These are phyloP conservation scores for Pyricularia pennisetigena DNA, from an alignment of 2,329 filamentous ascomycete species.

Conservation along the genomic window DNA sequence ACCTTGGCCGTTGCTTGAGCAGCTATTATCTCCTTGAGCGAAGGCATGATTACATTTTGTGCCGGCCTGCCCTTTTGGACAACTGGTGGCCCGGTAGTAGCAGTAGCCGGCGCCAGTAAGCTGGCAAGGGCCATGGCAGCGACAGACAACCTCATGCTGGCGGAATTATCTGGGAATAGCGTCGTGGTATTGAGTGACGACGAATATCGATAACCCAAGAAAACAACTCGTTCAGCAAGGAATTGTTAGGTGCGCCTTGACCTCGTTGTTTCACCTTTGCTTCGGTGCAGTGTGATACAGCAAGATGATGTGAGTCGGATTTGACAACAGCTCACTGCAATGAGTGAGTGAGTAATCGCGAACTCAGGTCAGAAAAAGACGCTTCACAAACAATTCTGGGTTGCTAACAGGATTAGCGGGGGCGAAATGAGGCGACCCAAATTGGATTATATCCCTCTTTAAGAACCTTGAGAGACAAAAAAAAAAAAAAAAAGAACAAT, in stretches of 20 bases:
- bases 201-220: neutral
- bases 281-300: no score
- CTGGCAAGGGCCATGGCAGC: neutral
- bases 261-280: neutral
- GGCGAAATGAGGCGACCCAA: neutral
- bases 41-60: neutral
- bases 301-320: no score
- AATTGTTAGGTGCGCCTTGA: neutral
- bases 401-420: no score
- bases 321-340: no score
- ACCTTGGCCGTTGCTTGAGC: conserved; percentile 33
- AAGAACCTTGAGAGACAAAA: neutral
- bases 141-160: neutral
- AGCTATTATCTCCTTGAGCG: conserved; percentile 22
- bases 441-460: neutral
- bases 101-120: neutral
- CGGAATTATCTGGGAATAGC: neutral
- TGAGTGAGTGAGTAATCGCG: no score
- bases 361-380: no score
- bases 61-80: neutral
- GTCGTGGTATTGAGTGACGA: neutral
- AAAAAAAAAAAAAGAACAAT: neutral
- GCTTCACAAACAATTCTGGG: no score
- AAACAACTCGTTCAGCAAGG: neutral
- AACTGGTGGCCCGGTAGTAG: neutral